Evolutionary conservation across 805 yeast species (phyloP).

Genomic region (Kodamaea leandrae): DNA sequence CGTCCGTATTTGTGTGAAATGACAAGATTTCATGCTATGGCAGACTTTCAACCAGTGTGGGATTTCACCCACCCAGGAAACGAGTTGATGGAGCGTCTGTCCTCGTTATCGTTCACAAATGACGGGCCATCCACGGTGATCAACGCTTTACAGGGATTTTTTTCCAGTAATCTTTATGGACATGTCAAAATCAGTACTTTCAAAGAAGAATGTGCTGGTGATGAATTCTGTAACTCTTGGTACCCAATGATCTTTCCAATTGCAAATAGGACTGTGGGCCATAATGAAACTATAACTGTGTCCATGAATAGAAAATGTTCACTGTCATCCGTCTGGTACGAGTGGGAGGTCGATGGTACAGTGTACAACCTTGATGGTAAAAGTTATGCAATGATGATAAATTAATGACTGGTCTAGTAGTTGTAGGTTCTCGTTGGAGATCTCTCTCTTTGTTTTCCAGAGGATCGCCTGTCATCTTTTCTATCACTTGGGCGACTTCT

Average conservation of each 20-base stretch:
- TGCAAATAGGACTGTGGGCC: conserved; percentile 10
- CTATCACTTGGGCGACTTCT: neutral
- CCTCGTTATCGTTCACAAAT: neutral
- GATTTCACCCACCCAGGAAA: conserved; percentile 52
- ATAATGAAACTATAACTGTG: conserved; percentile 13
- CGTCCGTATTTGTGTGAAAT: conserved; percentile 26
- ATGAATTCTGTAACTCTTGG: conserved; percentile 35
- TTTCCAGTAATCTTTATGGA: conserved; percentile 65
- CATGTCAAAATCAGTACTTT: conserved; percentile 52
- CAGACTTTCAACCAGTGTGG: conserved; percentile 56
- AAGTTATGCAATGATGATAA: neutral
- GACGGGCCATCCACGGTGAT: conserved; percentile 24
- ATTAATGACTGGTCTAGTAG: neutral
- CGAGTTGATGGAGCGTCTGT: neutral
- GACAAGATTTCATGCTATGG: conserved; percentile 18
- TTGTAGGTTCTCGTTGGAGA: conserved; percentile 8
- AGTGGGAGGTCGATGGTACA: conserved; percentile 22
- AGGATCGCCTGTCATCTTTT: conserved; percentile 1
- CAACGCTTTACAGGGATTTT: conserved; percentile 76
- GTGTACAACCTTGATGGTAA: conserved; percentile 20
- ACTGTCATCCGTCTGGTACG: conserved; percentile 21
- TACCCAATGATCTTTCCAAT: conserved; percentile 38
- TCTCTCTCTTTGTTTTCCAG: conserved; percentile 6
- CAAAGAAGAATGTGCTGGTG: conserved; percentile 8
- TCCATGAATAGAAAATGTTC: conserved; percentile 11